These are phyloP conservation scores for Sporothrix mexicana DNA, from an alignment of 2,329 filamentous ascomycete species.

Conservation along the genomic window DNA sequence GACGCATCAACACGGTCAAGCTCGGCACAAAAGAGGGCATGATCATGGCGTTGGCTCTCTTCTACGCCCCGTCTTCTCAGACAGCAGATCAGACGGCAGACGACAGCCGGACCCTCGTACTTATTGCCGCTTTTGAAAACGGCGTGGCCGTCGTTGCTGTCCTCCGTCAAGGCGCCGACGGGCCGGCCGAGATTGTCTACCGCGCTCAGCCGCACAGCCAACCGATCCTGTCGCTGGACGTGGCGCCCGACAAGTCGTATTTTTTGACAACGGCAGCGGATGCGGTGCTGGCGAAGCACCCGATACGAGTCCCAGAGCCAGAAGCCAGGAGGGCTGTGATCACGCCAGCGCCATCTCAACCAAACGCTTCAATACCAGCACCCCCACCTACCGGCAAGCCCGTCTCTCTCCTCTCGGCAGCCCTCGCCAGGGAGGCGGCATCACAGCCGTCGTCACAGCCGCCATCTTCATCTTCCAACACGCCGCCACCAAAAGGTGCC, in stretches of 20 bases:
- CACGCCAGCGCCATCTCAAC: too few species aligned
- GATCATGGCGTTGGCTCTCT: conserved; percentile 81
- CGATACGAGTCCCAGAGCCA: conserved; percentile 54
- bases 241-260: conserved; percentile 56
- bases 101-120: conserved; percentile 49
- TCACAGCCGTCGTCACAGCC: not conserved
- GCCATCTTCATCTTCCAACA: not conserved
- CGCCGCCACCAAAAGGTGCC: not conserved
- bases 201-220: conserved; percentile 73
- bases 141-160: conserved; percentile 73
- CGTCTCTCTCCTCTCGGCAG: conserved; percentile 43
- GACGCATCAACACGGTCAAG: conserved; percentile 65
- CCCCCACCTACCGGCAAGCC: conserved; percentile 12
- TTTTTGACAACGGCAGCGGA: conserved; percentile 87
- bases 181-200: conserved; percentile 63
- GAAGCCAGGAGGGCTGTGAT: conserved; percentile 8
- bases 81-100: conserved; percentile 45
- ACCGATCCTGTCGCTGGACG: conserved; percentile 76
- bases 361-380: not conserved
- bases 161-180: conserved; percentile 47
- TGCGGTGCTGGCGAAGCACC: conserved; percentile 76
- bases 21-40: conserved; percentile 69
- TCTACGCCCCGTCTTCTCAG: conserved; percentile 50
- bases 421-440: conserved; percentile 38
- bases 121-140: conserved; percentile 84